Conservation (phyloP, 1,284 basidiomycete genomes). For the Marasmius sp. region DNA sequence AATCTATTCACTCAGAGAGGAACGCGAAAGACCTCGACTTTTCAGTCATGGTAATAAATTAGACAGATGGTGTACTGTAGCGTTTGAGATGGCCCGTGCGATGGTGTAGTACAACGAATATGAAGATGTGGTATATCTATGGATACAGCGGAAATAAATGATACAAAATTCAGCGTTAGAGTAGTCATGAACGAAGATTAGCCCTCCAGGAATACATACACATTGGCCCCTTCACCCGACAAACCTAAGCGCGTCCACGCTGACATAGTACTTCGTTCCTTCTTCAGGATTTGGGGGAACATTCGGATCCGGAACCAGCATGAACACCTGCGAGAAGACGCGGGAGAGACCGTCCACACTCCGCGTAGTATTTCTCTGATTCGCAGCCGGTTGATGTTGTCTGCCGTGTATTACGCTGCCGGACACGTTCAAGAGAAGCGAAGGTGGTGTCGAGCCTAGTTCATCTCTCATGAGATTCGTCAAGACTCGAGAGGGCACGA, state of each 20-base stretch:
- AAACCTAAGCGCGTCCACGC: conserved; percentile 73
- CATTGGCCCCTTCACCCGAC: conserved; percentile 49
- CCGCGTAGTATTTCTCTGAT: conserved; percentile 25
- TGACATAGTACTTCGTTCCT: conserved; percentile 77
- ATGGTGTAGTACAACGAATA: too few species aligned
- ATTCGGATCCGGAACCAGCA: conserved; percentile 74
- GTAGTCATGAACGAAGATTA: background rate
- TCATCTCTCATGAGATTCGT: conserved; percentile 3
- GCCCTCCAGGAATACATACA: conserved; percentile 8
- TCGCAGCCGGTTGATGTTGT: conserved; percentile 49
- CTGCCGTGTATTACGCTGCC: conserved; percentile 76
- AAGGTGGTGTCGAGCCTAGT: conserved; percentile 71
- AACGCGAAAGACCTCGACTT: too few species aligned
- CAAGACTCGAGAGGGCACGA: background rate
- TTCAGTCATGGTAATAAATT: too few species aligned
- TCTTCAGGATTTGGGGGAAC: conserved; percentile 66
- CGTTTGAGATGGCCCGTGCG: too few species aligned
- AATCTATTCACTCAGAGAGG: background rate
- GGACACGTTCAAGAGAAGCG: conserved; percentile 74
- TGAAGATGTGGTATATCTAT: too few species aligned
- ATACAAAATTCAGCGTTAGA: too few species aligned
- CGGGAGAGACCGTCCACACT: conserved; percentile 74
- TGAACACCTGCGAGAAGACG: conserved; percentile 84
- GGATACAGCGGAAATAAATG: too few species aligned
- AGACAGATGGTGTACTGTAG: too few species aligned